Evolutionary conservation across 805 yeast genomes (phyloP).

Genomic region (Candida xiaguanensis): DNA sequence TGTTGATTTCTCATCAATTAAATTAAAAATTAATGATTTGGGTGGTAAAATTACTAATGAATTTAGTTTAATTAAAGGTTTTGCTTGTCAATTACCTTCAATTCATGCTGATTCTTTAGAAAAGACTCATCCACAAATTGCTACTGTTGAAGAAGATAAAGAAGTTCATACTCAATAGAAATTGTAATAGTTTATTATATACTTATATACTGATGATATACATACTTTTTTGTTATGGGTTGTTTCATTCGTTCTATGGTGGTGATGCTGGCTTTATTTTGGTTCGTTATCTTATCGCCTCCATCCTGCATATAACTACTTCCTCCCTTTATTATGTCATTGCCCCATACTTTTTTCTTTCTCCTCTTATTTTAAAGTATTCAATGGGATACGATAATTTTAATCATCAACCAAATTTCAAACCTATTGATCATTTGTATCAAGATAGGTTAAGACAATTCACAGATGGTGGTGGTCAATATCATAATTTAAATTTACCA

Average conservation of each 20-base stretch:
- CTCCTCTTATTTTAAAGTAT: slow-evolving; percentile 3
- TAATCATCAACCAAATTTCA: slow-evolving; percentile 57
- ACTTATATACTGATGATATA: no score
- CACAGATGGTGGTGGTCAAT: slow-evolving; percentile 70
- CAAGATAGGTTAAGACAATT: slow-evolving; percentile 74
- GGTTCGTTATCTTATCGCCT: slow-evolving; percentile 1
- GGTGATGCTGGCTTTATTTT: background rate
- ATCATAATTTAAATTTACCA: slow-evolving; percentile 68
- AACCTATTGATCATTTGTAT: slow-evolving; percentile 72
- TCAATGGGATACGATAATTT: slow-evolving; percentile 18
- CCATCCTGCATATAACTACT: slow-evolving; percentile 1
- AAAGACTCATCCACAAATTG: slow-evolving; percentile 45
- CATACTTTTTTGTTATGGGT: no score
- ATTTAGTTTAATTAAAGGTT: slow-evolving; percentile 64
- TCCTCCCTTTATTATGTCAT: background rate
- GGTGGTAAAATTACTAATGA: slow-evolving; percentile 65
- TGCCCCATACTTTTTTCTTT: background rate
- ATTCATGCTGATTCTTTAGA: slow-evolving; percentile 46
- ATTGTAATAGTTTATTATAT: background rate
- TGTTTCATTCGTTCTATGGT: no score
- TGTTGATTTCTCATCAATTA: slow-evolving; percentile 38
- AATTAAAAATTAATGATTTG: slow-evolving; percentile 43
- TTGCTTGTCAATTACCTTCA: slow-evolving; percentile 55
- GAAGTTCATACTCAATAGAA: slow-evolving; percentile 42
- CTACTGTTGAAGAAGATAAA: slow-evolving; percentile 62